Percentiles rank a stretch among this genome's conserved stretches.
These are phyloP conservation scores for Epithemia pelagica DNA, from an alignment of 108 stramenopile genomes.

Conservation along the genomic window DNA sequence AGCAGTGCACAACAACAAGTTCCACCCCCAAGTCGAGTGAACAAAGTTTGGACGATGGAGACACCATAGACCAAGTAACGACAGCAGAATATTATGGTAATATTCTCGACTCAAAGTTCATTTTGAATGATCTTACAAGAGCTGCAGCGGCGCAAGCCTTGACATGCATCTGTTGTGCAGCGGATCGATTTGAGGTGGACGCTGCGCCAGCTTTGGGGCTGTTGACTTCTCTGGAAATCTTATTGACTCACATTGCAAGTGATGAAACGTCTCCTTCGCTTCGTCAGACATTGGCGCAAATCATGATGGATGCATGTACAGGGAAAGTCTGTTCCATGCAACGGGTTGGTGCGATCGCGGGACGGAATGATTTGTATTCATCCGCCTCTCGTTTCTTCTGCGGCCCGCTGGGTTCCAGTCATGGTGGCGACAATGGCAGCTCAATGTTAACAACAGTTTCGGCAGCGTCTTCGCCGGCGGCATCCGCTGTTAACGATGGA, in stretches of 20 bases:
- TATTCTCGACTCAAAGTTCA: slow-evolving; percentile 50
- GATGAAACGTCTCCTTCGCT: slow-evolving; percentile 55
- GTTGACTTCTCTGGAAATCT: slow-evolving; percentile 60
- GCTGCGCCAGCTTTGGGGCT: slow-evolving; percentile 49
- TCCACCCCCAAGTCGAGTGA: slow-evolving; percentile 17
- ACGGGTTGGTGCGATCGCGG: slow-evolving; percentile 64
- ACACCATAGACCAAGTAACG: slow-evolving; percentile 13
- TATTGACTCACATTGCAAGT: slow-evolving; percentile 64
- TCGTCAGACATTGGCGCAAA: slow-evolving; percentile 60
- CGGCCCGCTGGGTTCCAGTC: slow-evolving; percentile 72
- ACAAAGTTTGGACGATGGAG: slow-evolving; percentile 5
- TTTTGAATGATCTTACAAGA: slow-evolving; percentile 57
- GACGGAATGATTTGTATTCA: slow-evolving; percentile 47
- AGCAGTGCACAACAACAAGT: slow-evolving; percentile 56
- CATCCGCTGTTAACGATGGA: slow-evolving; percentile 80
- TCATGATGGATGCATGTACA: slow-evolving; percentile 84
- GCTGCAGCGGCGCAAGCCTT: slow-evolving; percentile 84
- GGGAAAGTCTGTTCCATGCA: slow-evolving; percentile 83
- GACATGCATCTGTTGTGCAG: slow-evolving; percentile 70
- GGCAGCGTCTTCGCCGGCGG: slow-evolving; percentile 58
- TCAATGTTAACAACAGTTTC: slow-evolving; percentile 51
- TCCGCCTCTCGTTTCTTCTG: slow-evolving; percentile 54
- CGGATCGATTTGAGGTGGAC: slow-evolving; percentile 53
- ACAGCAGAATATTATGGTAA: slow-evolving; percentile 59
- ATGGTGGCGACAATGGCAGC: slow-evolving; percentile 77